Evolutionary conservation across 2,329 filamentous ascomycete genomes (phyloP).

Genomic region (Nothophoma quercina): DNA sequence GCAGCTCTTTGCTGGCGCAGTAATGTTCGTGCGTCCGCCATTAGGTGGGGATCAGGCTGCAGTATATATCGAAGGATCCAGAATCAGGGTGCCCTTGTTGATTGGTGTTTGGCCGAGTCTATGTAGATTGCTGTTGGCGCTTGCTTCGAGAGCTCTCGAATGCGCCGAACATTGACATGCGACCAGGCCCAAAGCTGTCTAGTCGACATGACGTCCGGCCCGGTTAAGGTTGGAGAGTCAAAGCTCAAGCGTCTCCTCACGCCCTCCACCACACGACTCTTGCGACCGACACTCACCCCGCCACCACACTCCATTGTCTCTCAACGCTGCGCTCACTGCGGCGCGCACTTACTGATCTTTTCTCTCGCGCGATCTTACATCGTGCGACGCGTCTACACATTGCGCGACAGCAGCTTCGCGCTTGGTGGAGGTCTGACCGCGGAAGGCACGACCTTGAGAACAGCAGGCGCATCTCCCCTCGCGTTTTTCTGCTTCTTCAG

Average conservation of each 20-base stretch:
- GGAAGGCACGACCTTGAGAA: constrained; percentile 29
- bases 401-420: constrained; percentile 25
- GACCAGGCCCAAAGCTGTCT: constrained; percentile 9
- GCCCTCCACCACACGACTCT: constrained; percentile 43
- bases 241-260: constrained; percentile 40
- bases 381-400: constrained; percentile 18
- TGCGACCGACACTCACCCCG: constrained; percentile 24
- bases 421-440: constrained; percentile 24
- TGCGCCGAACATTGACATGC: constrained; percentile 4
- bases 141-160: constrained; percentile 2
- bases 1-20: constrained; percentile 50
- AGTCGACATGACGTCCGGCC: constrained; percentile 24
- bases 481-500: constrained; percentile 26
- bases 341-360: constrained; percentile 19
- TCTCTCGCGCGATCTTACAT: background rate
- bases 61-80: background rate
- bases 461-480: constrained; percentile 30
- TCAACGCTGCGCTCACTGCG: constrained; percentile 14
- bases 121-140: background rate
- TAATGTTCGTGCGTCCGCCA: constrained; percentile 50
- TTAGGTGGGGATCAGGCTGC: constrained; percentile 15
- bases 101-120: background rate
- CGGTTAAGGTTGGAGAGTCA: constrained; percentile 18
- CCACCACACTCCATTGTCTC: constrained; percentile 22
- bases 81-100: background rate